Base-by-base conservation (phyloP, 345 rosid genomes). In the Cardamine resedifolia region DNA sequence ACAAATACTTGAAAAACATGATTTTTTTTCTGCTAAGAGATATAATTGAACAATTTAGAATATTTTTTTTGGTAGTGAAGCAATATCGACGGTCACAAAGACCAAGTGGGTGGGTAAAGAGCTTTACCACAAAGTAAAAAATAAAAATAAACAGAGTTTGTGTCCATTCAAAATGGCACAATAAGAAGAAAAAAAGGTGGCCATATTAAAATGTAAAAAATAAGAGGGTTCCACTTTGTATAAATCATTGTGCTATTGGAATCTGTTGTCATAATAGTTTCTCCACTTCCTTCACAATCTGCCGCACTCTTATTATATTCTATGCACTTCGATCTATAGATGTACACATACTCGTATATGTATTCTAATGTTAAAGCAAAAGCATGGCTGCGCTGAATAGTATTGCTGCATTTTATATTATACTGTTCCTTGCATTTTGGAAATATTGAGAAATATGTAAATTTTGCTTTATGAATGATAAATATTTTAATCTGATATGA, bases 221-320 rank as follows among this genome's bases (percentile, higher is more conserved):
- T 3, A 20, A 19, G 20, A 51, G 30, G 23, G 48, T 41, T 75
- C 69, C 62, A 75, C 73, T 50, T 59, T 75, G 39, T 50, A 39
- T 58, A 59, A 59, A 75, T 76, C 74, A 75, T 79, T 76, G 51
- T 73, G 80, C 28, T 80, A 74, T 72, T 78, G 82, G 88, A 77
- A 70, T 77, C 77, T 70, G 12, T 36, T 59, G 75, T 82, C 83
- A 50, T 45, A 79, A 74, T 36, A 74, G 77, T 84, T 79, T 70
- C 74, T 70, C 86, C 85, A 77, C 76, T 84, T 81, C 59, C 71
- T 68, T 81, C 78, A 45, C 36, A 63, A 43, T 33, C 39, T 53
- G 33, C 63, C 57, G 55, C 64, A 44, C 34, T 28, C 50, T 11
- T 14, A 44, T 41, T 77, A 49, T 26, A 49, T 26, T 61, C 30